These are phyloP conservation scores for Podospora australis DNA, from an alignment of 495 filamentous ascomycete species.

Conservation along the genomic window DNA sequence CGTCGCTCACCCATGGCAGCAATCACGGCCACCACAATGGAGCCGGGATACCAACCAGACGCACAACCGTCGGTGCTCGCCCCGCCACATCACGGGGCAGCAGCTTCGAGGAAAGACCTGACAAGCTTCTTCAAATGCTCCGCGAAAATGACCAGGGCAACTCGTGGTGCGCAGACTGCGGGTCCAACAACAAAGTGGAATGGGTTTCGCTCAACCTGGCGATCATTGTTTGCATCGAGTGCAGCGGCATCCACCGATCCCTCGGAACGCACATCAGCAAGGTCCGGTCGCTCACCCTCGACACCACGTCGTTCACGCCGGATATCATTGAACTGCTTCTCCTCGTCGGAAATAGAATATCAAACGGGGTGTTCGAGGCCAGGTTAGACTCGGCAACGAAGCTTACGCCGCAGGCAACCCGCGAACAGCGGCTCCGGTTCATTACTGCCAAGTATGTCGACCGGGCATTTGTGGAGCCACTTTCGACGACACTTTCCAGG, in stretches of 20 bases:
- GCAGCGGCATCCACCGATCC: slow-evolving; percentile 94
- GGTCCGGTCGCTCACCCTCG: slow-evolving; percentile 88
- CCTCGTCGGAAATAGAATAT: slow-evolving; percentile 85
- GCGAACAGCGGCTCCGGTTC: slow-evolving; percentile 84
- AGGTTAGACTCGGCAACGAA: slow-evolving; percentile 66
- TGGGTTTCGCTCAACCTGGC: slow-evolving; percentile 99
- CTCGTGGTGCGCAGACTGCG: slow-evolving; percentile 91
- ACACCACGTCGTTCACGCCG: slow-evolving; percentile 90
- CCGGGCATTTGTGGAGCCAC: slow-evolving; percentile 67
- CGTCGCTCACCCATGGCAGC: slow-evolving; percentile 55
- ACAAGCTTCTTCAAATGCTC: slow-evolving; percentile 76
- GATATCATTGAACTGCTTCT: slow-evolving; percentile 94
- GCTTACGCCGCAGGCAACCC: slow-evolving; percentile 65
- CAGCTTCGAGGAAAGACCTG: slow-evolving; percentile 70
- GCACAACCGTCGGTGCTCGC: slow-evolving; percentile 80
- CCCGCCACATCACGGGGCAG: slow-evolving; percentile 65
- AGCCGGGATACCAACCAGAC: slow-evolving; percentile 57
- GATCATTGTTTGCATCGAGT: slow-evolving; percentile 96
- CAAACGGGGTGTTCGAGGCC: slow-evolving; percentile 96
- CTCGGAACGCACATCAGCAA: slow-evolving; percentile 98
- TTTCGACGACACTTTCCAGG: slow-evolving; percentile 67
- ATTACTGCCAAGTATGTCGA: slow-evolving; percentile 95
- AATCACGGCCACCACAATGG: slow-evolving; percentile 19
- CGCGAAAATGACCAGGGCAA: slow-evolving; percentile 91
- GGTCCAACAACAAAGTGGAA: slow-evolving; percentile 83